Percentiles rank a stretch among this genome's conserved stretches.
Conservation (phyloP, 805 yeast species). For the Sugiyamaella qingdaonensis region DNA sequence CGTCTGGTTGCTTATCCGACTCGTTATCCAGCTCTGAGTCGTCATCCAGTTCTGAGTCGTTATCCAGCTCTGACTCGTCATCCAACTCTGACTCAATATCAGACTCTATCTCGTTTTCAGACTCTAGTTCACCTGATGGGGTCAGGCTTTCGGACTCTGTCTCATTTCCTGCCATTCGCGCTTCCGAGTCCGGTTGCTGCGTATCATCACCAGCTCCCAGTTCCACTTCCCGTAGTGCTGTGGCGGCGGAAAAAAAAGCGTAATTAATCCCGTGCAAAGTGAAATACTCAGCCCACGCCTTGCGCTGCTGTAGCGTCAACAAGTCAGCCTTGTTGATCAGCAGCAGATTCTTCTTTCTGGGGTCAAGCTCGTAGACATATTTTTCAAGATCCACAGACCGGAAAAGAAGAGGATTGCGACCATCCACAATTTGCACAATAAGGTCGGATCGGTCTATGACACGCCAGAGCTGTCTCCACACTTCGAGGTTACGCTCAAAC, state of each 20-base stretch:
- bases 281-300: conserved; percentile 84
- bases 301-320: conserved; percentile 69
- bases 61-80: conserved; percentile 12
- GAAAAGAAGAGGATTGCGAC: conserved; percentile 87
- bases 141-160: conserved; percentile 10
- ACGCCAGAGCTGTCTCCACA: conserved; percentile 98
- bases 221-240: conserved; percentile 73
- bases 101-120: conserved; percentile 18
- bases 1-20: conserved; percentile 22
- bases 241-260: conserved; percentile 89
- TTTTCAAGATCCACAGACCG: conserved; percentile 82
- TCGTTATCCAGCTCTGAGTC: conserved; percentile 14
- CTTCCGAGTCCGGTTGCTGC: conserved; percentile 14
- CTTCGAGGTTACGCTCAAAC: conserved; percentile 93
- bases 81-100: conserved; percentile 27
- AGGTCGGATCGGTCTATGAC: conserved; percentile 93
- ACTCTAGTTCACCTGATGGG: conserved; percentile 13
- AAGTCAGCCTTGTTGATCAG: conserved; percentile 93
- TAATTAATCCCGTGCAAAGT: conserved; percentile 62
- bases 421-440: conserved; percentile 96
- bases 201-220: conserved; percentile 32
- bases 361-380: conserved; percentile 73
- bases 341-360: conserved; percentile 72
- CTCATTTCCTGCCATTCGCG: conserved; percentile 20
- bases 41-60: conserved; percentile 20